Conservation (phyloP, 176 grass and related monocot species). For the Microstegium vimineum region DNA sequence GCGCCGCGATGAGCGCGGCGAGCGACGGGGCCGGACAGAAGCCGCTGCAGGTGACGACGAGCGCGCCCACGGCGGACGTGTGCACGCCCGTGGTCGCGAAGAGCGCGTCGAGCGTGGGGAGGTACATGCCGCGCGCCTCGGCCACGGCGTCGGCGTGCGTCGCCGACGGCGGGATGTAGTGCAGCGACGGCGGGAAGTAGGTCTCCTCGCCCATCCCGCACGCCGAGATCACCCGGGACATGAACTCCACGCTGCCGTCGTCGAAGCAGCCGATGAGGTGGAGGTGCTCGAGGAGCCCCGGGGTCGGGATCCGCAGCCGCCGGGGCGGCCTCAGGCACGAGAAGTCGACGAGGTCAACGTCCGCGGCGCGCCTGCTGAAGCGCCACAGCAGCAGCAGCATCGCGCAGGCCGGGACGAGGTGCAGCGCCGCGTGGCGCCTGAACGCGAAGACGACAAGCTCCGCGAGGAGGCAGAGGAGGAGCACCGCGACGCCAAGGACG, state of each 20-base stretch:
- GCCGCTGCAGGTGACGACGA: slow-evolving; percentile 63
- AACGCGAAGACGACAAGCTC: slow-evolving; percentile 22
- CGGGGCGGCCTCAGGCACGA: slow-evolving; percentile 58
- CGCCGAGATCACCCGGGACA: slow-evolving; percentile 36
- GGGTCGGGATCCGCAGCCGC: slow-evolving; percentile 32
- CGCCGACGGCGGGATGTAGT: slow-evolving; percentile 43
- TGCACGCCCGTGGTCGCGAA: slow-evolving; percentile 43
- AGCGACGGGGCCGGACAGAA: slow-evolving; percentile 66
- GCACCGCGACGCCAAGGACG: background rate
- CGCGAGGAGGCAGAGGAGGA: slow-evolving; percentile 41
- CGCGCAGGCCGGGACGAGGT: slow-evolving; percentile 40
- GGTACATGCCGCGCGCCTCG: slow-evolving; percentile 52
- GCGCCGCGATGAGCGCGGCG: slow-evolving; percentile 37
- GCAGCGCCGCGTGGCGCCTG: background rate
- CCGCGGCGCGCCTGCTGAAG: too few species aligned
- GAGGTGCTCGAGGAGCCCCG: slow-evolving; percentile 47
- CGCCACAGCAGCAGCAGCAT: slow-evolving; percentile 37
- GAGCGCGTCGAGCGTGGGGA: slow-evolving; percentile 51
- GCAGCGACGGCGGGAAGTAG: slow-evolving; percentile 56
- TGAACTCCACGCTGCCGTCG: slow-evolving; percentile 58
- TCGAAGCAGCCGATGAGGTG: slow-evolving; percentile 64
- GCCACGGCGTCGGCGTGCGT: slow-evolving; percentile 38
- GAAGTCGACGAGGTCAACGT: slow-evolving; percentile 54
- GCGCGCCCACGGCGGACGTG: slow-evolving; percentile 43
- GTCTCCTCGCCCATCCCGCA: slow-evolving; percentile 72